Conservation (phyloP, 305 asterid genomes). For the Salvia sclarea region DNA sequence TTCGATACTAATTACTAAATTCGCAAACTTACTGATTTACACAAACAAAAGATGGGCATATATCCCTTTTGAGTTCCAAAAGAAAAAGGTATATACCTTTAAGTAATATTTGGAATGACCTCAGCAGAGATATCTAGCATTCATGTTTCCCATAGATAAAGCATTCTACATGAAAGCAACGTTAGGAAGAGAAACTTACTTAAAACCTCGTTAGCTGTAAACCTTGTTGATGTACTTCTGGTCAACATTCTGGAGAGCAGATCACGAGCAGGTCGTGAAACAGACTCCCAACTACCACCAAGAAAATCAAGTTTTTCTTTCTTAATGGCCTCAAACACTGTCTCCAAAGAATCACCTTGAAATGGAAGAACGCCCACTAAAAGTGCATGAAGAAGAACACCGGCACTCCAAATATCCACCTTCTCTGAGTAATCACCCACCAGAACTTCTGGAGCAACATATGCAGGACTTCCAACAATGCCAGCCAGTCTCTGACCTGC, state of each 20-base stretch:
- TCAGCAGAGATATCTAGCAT: not conserved
- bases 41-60: not conserved
- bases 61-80: not conserved
- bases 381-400: slow-evolving; percentile 86
- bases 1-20: not conserved
- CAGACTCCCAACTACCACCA: slow-evolving; percentile 69
- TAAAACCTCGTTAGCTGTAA: slow-evolving; percentile 71
- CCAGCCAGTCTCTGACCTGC: slow-evolving; percentile 70
- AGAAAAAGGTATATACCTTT: not conserved
- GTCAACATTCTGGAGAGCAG: slow-evolving; percentile 69
- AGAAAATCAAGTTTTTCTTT: slow-evolving; percentile 59
- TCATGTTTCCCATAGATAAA: slow-evolving; percentile 2
- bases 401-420: slow-evolving; percentile 92
- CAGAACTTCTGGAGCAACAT: slow-evolving; percentile 87
- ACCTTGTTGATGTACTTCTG: slow-evolving; percentile 56
- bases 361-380: slow-evolving; percentile 78
- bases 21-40: not conserved
- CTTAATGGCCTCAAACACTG: slow-evolving; percentile 76
- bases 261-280: slow-evolving; percentile 72
- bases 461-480: slow-evolving; percentile 86
- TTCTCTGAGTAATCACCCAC: slow-evolving; percentile 80
- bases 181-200: slow-evolving; percentile 49
- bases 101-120: not conserved
- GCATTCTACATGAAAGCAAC: slow-evolving; percentile 17
- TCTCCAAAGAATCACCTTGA: slow-evolving; percentile 71